These are phyloP conservation scores for Amanita molliuscula DNA, from an alignment of 768 basidiomycete genomes.

Conservation along the genomic window DNA sequence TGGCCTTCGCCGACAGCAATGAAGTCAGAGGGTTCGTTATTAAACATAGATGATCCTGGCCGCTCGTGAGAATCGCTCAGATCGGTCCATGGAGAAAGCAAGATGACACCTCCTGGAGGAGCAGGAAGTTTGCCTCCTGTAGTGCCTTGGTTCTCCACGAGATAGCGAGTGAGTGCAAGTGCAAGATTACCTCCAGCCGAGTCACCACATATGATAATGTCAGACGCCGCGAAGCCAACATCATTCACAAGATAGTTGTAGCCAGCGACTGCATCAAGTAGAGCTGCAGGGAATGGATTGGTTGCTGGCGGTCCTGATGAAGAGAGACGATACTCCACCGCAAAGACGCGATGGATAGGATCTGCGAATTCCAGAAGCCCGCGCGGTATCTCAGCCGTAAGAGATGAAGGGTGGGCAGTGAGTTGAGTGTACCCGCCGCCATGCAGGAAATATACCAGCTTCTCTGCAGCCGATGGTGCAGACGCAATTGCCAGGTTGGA, in stretches of 20 bases:
- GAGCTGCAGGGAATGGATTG: constrained; percentile 64
- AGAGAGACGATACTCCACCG: constrained; percentile 66
- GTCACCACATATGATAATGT: constrained; percentile 65
- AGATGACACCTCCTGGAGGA: constrained; percentile 37
- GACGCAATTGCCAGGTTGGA: constrained; percentile 22
- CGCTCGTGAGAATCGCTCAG: constrained; percentile 28
- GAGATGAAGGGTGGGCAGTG: constrained; percentile 47
- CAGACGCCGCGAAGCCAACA: constrained; percentile 42
- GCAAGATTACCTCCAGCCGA: constrained; percentile 73
- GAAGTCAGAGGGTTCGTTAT: constrained; percentile 26
- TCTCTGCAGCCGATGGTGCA: constrained; percentile 37
- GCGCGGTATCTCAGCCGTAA: constrained; percentile 31
- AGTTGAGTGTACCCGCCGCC: constrained; percentile 48
- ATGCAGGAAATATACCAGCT: constrained; percentile 52
- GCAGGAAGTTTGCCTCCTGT: constrained; percentile 25
- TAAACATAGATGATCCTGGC: constrained; percentile 26
- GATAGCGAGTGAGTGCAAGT: constrained; percentile 49
- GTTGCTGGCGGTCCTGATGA: constrained; percentile 28
- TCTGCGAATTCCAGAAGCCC: constrained; percentile 36
- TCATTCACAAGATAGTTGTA: constrained; percentile 58
- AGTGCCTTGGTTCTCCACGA: constrained; percentile 35
- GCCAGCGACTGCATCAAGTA: constrained; percentile 66
- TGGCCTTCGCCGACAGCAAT: constrained; percentile 17
- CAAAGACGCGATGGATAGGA: constrained; percentile 39
- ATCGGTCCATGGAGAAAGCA: constrained; percentile 52